These are phyloP conservation scores for Neurospora cerealis DNA, from an alignment of 495 filamentous ascomycete genomes.

Conservation along the genomic window DNA sequence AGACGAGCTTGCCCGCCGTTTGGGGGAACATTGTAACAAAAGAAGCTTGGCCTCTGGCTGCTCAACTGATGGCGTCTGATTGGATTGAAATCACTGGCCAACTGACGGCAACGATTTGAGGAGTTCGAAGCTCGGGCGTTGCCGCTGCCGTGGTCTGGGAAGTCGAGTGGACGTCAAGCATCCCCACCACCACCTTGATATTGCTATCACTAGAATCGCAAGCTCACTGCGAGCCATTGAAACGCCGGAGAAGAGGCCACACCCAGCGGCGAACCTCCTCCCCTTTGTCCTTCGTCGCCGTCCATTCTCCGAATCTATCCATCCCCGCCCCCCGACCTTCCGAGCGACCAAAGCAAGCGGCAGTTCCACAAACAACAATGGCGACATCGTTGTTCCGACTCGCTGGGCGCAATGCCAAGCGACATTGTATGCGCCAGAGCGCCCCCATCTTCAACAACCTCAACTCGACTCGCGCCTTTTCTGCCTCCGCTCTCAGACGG, in stretches of 20 bases:
- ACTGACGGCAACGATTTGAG: not conserved
- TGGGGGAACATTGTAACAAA: not conserved
- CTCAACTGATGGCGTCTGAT: not conserved
- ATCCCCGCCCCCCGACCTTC: not conserved
- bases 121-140: not conserved
- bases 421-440: slow-evolving; percentile 33
- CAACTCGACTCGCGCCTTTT: slow-evolving; percentile 48
- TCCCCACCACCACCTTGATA: slow-evolving; percentile 1
- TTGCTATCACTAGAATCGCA: not conserved
- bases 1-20: not conserved
- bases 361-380: slow-evolving; percentile 16
- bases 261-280: not conserved
- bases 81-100: not conserved
- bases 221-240: slow-evolving; percentile 16
- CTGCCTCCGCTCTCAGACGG: slow-evolving; percentile 54
- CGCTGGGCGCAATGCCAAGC: slow-evolving; percentile 46
- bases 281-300: not conserved
- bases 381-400: slow-evolving; percentile 44
- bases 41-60: not conserved
- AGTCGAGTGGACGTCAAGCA: slow-evolving; percentile 9
- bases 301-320: not conserved
- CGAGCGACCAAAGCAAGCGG: not conserved
- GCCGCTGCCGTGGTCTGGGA: not conserved
- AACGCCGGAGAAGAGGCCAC: slow-evolving; percentile 19
- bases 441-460: slow-evolving; percentile 7